Evolutionary conservation across 495 filamentous ascomycete species (phyloP), one percentile per base, ranked within the genome.

Genomic region (Penicillium soppii): DNA sequence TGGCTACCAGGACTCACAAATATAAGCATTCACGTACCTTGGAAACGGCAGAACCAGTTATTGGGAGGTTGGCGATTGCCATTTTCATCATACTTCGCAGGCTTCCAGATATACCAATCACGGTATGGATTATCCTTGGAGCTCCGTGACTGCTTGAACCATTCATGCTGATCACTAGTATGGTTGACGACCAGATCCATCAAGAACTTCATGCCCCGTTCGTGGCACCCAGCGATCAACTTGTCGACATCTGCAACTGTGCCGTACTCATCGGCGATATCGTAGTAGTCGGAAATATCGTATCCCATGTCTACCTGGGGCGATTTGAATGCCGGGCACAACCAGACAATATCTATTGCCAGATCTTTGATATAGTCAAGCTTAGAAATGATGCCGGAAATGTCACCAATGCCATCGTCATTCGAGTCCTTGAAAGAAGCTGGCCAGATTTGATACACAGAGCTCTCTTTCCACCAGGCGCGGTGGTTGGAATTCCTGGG

Each of bases 121-220:
- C 82, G 71, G 61, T 86, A 89, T 32, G 79, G 67, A 52, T 66
- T 74, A 43, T 79, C 70, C 53, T 74, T 84, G 16, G 79, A 82
- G 15, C 75, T 78, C 38, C 82, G 72, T 6, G 85, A 86, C 45
- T 88, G 77, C 54, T 81, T 71, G 67, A 91, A 91, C 87, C 88
- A 91, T 23, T 76, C 75, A 56, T 89, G 85, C 68, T 89, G 77
- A 50, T 88, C 82, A n/a, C 80, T 85, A n/a, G 85, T 89, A 64
- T 91, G 88, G 56, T 91, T 91, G 30, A 89, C 80, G 0, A 91
- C 87, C 19, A 90, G 65, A 62, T 91, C 87, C 63, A 91, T 80
- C 12, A 90, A 72, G 22, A 90, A 61, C 59, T 81, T 87, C 83
- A 91, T 87, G 3, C 75, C 84, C 9, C 83, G 71, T 8, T 66